phyloP scores from a whole-genome alignment of 257 asterid species.

The Fraxinus quadrangulata region DNA sequence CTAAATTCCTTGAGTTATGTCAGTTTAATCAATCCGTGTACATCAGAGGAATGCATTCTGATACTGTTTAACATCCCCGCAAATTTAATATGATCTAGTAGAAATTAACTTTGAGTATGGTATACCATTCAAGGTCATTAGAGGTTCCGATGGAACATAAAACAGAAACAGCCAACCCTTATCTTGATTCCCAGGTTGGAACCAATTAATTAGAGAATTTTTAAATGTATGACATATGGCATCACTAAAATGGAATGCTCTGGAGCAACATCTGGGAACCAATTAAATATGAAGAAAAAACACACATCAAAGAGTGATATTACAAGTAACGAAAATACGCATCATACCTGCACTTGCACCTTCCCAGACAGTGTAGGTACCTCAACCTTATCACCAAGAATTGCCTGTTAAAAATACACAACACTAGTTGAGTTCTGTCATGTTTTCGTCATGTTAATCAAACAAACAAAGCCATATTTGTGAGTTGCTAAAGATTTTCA shows the following conservation, averaged over 20 bases:
- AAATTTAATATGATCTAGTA: not conserved
- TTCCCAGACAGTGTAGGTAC: constrained; percentile 81
- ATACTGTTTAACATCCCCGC: not conserved
- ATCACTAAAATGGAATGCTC: constrained; percentile 8
- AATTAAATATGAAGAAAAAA: not conserved
- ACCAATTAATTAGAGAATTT: constrained; percentile 5
- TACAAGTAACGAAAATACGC: constrained; percentile 20
- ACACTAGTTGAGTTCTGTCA: constrained; percentile 12
- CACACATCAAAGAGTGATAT: constrained; percentile 19
- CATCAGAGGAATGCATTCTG: not conserved
- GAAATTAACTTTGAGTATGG: not conserved
- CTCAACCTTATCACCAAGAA: constrained; percentile 88
- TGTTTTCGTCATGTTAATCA: constrained; percentile 11
- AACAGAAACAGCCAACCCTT: not conserved
- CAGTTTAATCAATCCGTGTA: not conserved
- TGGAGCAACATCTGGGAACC: constrained; percentile 24
- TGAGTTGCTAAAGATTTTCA: constrained; percentile 12
- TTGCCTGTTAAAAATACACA: constrained; percentile 58
- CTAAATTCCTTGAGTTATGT: not conserved
- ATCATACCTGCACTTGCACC: constrained; percentile 60
- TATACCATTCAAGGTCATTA: not conserved
- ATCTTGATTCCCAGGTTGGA: not conserved
- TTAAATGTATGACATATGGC: not conserved
- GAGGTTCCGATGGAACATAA: not conserved
- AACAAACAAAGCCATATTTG: constrained; percentile 3